Conservation (phyloP, 192 early-diverging fungal species). For the Rhizoclosmatium sp. region DNA sequence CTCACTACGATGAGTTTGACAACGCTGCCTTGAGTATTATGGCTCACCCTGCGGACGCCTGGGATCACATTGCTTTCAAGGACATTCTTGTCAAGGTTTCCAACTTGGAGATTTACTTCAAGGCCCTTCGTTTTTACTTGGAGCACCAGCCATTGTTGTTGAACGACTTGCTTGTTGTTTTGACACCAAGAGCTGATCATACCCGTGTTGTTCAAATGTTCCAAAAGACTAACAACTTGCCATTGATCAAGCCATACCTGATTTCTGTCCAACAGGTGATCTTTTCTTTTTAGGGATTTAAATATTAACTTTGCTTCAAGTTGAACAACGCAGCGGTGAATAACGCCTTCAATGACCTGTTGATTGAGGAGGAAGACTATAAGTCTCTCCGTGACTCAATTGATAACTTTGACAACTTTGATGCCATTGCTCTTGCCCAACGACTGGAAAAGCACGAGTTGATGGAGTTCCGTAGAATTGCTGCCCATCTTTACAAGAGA, state of each 20-base stretch:
- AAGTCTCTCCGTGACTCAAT: conserved; percentile 92
- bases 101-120: conserved; percentile 98
- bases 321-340: conserved; percentile 96
- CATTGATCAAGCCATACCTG: conserved; percentile 95
- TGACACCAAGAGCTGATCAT: conserved; percentile 94
- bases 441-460: conserved; percentile 95
- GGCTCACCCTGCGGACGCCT: conserved; percentile 92
- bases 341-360: conserved; percentile 92
- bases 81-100: conserved; percentile 96
- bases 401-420: conserved; percentile 95
- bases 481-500: conserved; percentile 94
- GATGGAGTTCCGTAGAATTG: conserved; percentile 96
- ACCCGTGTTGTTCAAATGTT: conserved; percentile 97
- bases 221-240: conserved; percentile 97
- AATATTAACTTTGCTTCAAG: conserved; percentile 36
- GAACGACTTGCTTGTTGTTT: conserved; percentile 88
- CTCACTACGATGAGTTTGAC: conserved; percentile 98
- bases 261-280: conserved; percentile 86
- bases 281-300: neutral
- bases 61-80: conserved; percentile 97
- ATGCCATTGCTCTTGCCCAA: conserved; percentile 88
- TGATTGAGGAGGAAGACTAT: conserved; percentile 99
- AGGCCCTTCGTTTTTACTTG: conserved; percentile 93
- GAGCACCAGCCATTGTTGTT: conserved; percentile 94
- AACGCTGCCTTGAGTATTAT: conserved; percentile 97